A percentile compares a stretch with the other conserved stretches of the same genome.
These are phyloP conservation scores for Ligustrum vulgare DNA, from an alignment of 257 asterid genomes.

Conservation along the genomic window DNA sequence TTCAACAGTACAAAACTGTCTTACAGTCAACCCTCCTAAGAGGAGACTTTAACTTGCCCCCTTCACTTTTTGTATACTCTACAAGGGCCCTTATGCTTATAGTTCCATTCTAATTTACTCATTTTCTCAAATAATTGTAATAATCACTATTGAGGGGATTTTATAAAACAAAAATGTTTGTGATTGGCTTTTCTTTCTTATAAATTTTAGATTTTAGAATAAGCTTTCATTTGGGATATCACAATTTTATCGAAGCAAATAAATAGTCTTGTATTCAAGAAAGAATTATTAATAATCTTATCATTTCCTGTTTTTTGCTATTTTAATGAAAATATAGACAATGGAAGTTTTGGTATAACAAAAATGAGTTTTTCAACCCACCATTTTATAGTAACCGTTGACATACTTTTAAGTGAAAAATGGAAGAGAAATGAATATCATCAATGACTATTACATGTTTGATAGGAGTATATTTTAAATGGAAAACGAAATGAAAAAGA, in stretches of 20 bases:
- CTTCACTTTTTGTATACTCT: neutral
- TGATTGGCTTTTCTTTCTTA: no score
- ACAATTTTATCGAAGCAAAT: neutral
- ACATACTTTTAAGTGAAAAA: neutral
- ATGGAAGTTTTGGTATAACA: neutral
- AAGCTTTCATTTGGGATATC: neutral
- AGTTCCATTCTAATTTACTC: neutral
- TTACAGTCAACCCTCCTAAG: neutral
- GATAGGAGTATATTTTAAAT: no score
- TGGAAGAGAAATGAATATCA: neutral
- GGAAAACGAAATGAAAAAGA: no score
- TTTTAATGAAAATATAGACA: neutral
- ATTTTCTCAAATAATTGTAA: no score
- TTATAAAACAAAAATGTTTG: neutral
- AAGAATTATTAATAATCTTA: no score
- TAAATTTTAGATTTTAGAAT: no score
- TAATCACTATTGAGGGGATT: neutral
- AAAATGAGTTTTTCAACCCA: neutral
- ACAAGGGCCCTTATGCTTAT: neutral
- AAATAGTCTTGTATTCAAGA: neutral
- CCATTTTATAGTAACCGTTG: neutral
- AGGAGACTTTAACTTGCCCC: neutral
- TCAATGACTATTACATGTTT: no score
- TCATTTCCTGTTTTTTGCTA: no score
- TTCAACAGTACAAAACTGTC: neutral